phyloP scores from a whole-genome alignment of 352 stramenopile genomes.

The Phytophthora fragariaefolia region DNA sequence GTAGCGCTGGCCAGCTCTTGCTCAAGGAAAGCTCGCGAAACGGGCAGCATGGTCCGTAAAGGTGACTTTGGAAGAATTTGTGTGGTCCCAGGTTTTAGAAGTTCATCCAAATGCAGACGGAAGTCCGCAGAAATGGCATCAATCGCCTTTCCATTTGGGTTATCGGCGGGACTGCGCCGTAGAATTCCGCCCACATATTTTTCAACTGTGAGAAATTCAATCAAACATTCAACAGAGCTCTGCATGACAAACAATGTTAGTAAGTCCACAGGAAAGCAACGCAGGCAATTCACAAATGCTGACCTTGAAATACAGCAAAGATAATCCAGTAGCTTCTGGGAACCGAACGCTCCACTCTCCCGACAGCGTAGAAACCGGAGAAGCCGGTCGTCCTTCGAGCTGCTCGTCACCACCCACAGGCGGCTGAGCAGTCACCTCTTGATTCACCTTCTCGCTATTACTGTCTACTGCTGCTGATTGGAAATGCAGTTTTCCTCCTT shows the following conservation, averaged over 20 bases:
- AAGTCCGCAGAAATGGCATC: constrained; percentile 46
- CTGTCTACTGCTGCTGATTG: constrained; percentile 9
- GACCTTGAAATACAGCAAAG: constrained; percentile 61
- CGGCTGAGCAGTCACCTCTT: neutral
- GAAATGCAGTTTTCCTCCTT: constrained; percentile 61
- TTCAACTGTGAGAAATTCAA: constrained; percentile 60
- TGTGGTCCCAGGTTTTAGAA: constrained; percentile 44
- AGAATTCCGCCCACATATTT: constrained; percentile 46
- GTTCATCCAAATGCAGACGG: constrained; percentile 41
- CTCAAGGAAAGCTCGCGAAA: constrained; percentile 59
- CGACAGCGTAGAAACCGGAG: constrained; percentile 23
- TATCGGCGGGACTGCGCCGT: constrained; percentile 42
- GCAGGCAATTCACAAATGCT: neutral
- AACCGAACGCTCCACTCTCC: constrained; percentile 63
- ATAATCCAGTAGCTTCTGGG: constrained; percentile 21
- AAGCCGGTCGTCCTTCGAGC: constrained; percentile 17
- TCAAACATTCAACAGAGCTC: constrained; percentile 40
- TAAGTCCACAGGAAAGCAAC: neutral
- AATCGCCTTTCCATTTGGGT: constrained; percentile 27
- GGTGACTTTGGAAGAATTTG: constrained; percentile 12
- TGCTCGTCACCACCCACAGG: constrained; percentile 9
- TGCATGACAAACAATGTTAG: constrained; percentile 24
- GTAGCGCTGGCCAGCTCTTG: constrained; percentile 56
- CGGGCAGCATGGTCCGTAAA: constrained; percentile 36
- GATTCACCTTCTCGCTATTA: neutral